phyloP scores from a whole-genome alignment of 805 yeast species.

The Lipomyces starkeyi region DNA sequence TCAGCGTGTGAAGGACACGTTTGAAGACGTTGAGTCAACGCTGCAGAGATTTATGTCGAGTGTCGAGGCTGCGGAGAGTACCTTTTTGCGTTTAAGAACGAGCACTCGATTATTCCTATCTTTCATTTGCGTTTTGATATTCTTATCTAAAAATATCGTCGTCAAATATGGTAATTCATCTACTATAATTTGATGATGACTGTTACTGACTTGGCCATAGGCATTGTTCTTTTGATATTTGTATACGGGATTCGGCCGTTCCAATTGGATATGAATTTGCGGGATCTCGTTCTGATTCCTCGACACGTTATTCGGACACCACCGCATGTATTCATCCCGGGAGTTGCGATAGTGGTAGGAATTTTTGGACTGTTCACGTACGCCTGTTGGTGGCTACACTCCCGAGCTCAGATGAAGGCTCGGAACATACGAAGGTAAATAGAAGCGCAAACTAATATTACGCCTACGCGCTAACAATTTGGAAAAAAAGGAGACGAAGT shows the following conservation, averaged over 20 bases:
- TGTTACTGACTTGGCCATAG: background rate
- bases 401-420: background rate
- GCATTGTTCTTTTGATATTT: background rate
- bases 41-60: background rate
- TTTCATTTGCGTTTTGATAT: background rate
- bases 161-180: constrained; percentile 1
- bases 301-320: background rate
- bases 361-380: background rate
- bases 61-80: constrained; percentile 4
- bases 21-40: constrained; percentile 1
- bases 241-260: background rate
- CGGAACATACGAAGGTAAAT: background rate
- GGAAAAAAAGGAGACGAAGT: background rate
- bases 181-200: background rate
- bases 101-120: background rate
- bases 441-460: background rate
- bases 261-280: constrained; percentile 1
- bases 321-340: constrained; percentile 1
- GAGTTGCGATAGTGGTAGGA: background rate
- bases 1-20: background rate
- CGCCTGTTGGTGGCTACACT: background rate
- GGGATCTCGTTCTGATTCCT: constrained; percentile 9
- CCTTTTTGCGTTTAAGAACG: background rate
- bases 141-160: background rate
- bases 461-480: background rate